Conservation (phyloP, 2,329 filamentous ascomycete species). For the Ceratocystis ficicola region DNA sequence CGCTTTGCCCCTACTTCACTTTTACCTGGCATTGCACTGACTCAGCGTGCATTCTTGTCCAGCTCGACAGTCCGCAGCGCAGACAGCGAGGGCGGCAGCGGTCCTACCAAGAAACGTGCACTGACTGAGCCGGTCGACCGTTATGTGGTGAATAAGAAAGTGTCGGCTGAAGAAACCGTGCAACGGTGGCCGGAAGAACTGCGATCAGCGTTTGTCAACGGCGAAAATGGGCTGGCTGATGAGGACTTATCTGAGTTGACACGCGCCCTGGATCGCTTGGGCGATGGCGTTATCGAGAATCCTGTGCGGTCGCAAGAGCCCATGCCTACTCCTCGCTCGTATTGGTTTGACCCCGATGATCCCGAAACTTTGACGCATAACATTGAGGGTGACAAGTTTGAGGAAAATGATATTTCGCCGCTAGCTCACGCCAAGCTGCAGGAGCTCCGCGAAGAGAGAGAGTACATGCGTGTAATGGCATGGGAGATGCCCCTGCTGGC, state of each 20-base stretch:
- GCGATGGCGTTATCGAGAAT: slow-evolving; percentile 23
- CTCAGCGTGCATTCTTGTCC: background rate
- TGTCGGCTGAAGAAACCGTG: slow-evolving; percentile 21
- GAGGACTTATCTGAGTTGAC: slow-evolving; percentile 18
- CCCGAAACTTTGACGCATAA: slow-evolving; percentile 39
- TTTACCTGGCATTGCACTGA: background rate
- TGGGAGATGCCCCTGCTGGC: slow-evolving; percentile 93
- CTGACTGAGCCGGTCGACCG: slow-evolving; percentile 17
- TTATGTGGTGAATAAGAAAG: slow-evolving; percentile 18
- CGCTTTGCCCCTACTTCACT: background rate
- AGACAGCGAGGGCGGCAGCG: background rate
- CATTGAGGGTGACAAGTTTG: slow-evolving; percentile 49
- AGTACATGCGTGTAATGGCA: slow-evolving; percentile 74
- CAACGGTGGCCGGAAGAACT: slow-evolving; percentile 19
- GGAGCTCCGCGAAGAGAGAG: slow-evolving; percentile 72
- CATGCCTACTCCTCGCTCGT: slow-evolving; percentile 31
- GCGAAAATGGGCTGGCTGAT: slow-evolving; percentile 16
- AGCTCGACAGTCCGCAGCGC: background rate
- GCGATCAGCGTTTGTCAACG: slow-evolving; percentile 17
- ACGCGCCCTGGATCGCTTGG: slow-evolving; percentile 23
- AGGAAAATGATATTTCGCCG: slow-evolving; percentile 72
- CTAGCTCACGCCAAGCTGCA: slow-evolving; percentile 80
- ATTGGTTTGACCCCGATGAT: slow-evolving; percentile 42
- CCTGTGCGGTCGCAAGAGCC: slow-evolving; percentile 18
- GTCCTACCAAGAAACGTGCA: slow-evolving; percentile 17